These are phyloP conservation scores for Fusarium drepaniforme DNA, from an alignment of 2,329 filamentous ascomycete genomes.

Conservation along the genomic window DNA sequence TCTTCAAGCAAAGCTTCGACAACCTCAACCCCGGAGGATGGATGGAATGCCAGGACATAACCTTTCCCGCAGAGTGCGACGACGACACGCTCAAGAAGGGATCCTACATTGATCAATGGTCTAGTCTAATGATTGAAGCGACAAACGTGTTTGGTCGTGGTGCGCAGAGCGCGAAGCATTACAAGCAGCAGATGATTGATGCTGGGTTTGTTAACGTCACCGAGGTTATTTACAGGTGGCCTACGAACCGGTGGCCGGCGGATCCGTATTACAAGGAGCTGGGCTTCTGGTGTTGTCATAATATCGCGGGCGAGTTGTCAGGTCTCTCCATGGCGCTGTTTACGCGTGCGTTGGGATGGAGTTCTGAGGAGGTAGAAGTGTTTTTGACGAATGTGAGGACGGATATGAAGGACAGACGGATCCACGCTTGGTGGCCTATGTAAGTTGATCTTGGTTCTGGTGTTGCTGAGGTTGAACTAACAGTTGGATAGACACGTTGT, in stretches of 20 bases:
- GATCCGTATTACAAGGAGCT: constrained; percentile 64
- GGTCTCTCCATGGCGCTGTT: constrained; percentile 54
- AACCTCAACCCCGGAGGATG: constrained; percentile 58
- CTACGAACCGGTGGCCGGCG: constrained; percentile 64
- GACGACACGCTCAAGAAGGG: constrained; percentile 53
- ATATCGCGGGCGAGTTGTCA: constrained; percentile 49
- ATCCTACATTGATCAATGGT: constrained; percentile 46
- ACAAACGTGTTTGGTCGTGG: constrained; percentile 47
- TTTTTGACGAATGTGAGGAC: constrained; percentile 49
- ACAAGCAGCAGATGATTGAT: constrained; percentile 56
- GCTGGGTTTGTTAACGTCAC: constrained; percentile 66
- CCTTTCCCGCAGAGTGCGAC: constrained; percentile 54
- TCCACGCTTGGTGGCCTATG: constrained; percentile 56
- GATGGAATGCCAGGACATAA: constrained; percentile 58
- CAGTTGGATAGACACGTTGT: constrained; percentile 30
- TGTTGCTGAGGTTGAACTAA: not conserved
- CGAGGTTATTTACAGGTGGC: constrained; percentile 62
- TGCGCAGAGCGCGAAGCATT: constrained; percentile 45
- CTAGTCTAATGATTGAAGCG: constrained; percentile 46
- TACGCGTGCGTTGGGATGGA: constrained; percentile 53
- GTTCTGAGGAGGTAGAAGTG: constrained; percentile 46
- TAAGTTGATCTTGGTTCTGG: constrained; percentile 32
- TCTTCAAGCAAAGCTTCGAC: constrained; percentile 53
- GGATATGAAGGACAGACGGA: constrained; percentile 49
- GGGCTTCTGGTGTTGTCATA: constrained; percentile 53